These are phyloP conservation scores for Grifola frondosa DNA, from an alignment of 1,284 basidiomycete species.

Conservation along the genomic window DNA sequence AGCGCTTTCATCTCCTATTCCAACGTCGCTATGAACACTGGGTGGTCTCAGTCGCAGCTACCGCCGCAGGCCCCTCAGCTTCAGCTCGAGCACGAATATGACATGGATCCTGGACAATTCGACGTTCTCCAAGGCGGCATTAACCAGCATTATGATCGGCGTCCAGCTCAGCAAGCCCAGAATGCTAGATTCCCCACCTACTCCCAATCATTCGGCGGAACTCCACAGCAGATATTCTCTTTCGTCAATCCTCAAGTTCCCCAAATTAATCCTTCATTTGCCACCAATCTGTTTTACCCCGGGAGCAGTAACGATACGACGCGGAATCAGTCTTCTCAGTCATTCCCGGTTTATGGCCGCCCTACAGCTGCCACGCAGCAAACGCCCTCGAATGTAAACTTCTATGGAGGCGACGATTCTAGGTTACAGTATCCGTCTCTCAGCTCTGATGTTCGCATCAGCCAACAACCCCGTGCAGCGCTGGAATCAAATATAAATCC, in stretches of 20 bases:
- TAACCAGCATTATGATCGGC: constrained; percentile 9
- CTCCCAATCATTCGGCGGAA: constrained; percentile 13
- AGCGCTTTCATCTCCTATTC: constrained; percentile 43
- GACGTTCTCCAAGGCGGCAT: constrained; percentile 21
- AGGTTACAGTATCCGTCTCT: too few relatives aligned
- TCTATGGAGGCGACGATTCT: too few relatives aligned
- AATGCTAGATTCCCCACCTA: constrained; percentile 9
- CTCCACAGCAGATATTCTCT: constrained; percentile 16
- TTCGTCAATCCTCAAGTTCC: constrained; percentile 13
- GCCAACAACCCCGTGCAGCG: too few relatives aligned
- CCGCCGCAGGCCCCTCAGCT: constrained; percentile 17
- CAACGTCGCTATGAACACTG: constrained; percentile 20
- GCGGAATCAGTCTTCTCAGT: too few relatives aligned
- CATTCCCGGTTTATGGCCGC: too few relatives aligned
- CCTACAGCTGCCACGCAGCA: too few relatives aligned
- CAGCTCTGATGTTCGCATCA: too few relatives aligned
- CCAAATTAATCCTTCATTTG: neutral
- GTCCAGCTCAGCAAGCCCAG: constrained; percentile 11
- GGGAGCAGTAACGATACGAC: neutral
- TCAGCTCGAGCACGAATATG: constrained; percentile 31
- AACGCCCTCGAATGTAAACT: too few relatives aligned
- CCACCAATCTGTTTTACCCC: neutral
- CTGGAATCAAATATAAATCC: too few relatives aligned
- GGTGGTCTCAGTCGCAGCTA: constrained; percentile 22
- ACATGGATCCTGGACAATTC: constrained; percentile 25